Conservation (phyloP, 208 protist species). For the Naegleria fowleri region DNA sequence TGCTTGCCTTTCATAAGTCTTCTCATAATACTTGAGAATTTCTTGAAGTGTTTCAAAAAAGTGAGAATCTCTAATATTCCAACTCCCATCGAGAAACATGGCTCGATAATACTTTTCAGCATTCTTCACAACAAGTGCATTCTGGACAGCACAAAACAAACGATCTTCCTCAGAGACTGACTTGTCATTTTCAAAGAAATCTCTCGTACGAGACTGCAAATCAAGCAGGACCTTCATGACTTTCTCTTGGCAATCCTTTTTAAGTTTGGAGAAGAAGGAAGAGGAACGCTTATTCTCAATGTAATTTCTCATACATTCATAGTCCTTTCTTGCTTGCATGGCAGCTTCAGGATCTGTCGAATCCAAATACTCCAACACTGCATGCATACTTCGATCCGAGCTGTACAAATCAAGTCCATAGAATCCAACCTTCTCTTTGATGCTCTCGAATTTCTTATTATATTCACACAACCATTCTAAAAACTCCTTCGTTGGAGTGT, state of each 20-base stretch:
- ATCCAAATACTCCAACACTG: conserved; percentile 39
- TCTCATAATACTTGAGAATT: background rate
- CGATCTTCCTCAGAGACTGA: background rate
- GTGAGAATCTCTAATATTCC: conserved; percentile 29
- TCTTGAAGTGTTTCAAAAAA: background rate
- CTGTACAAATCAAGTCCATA: conserved; percentile 40
- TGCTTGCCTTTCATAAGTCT: background rate
- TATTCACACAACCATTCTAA: conserved; percentile 33
- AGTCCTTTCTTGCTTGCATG: background rate
- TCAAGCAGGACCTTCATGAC: background rate
- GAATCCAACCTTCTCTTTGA: conserved; percentile 31
- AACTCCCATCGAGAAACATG: background rate
- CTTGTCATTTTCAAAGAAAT: background rate
- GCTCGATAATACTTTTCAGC: background rate
- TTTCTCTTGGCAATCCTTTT: background rate
- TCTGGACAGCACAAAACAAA: background rate
- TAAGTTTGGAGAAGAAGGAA: background rate
- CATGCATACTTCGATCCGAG: conserved; percentile 17
- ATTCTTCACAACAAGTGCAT: background rate
- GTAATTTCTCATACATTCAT: background rate
- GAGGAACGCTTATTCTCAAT: too few relatives aligned
- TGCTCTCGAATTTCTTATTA: conserved; percentile 12
- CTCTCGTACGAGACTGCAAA: background rate
- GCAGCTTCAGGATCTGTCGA: background rate
- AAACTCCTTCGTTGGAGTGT: conserved; percentile 26